Evolutionary conservation across 768 basidiomycete genomes (phyloP).

Genomic region (Pholiota microspora): DNA sequence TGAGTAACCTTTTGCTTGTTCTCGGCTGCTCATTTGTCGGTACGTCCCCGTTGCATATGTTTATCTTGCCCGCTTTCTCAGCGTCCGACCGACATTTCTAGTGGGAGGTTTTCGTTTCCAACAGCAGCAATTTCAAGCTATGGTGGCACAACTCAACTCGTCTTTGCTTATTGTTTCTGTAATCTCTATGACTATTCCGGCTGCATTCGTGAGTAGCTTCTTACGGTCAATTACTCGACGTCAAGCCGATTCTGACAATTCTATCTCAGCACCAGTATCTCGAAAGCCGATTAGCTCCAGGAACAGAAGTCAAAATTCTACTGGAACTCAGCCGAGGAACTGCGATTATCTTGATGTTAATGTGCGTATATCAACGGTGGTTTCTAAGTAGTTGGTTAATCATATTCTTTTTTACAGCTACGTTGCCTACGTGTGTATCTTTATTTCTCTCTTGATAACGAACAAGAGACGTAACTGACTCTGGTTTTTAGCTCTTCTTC

Average conservation of each 20-base stretch:
- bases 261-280: slow-evolving; percentile 31
- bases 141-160: slow-evolving; percentile 63
- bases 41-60: slow-evolving; percentile 50
- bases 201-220: slow-evolving; percentile 46
- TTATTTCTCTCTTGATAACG: neutral
- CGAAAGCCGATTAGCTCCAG: slow-evolving; percentile 30
- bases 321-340: slow-evolving; percentile 47
- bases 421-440: slow-evolving; percentile 17
- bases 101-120: slow-evolving; percentile 49
- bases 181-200: slow-evolving; percentile 64
- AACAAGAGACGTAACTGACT: neutral
- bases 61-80: neutral
- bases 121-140: slow-evolving; percentile 52
- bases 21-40: slow-evolving; percentile 79
- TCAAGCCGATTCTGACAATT: neutral
- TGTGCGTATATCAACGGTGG: slow-evolving; percentile 24
- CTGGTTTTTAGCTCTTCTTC: slow-evolving; percentile 40
- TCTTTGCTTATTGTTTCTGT: slow-evolving; percentile 69
- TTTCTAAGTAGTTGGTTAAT: neutral
- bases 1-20: slow-evolving; percentile 80
- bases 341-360: slow-evolving; percentile 43
- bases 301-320: slow-evolving; percentile 38
- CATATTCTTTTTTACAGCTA: slow-evolving; percentile 9
- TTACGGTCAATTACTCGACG: no score
- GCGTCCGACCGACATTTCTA: slow-evolving; percentile 13